Percentiles rank a stretch among this genome's conserved stretches.
Conservation (phyloP, 139 green algal genomes). For the Chlamydomonas urium region DNA sequence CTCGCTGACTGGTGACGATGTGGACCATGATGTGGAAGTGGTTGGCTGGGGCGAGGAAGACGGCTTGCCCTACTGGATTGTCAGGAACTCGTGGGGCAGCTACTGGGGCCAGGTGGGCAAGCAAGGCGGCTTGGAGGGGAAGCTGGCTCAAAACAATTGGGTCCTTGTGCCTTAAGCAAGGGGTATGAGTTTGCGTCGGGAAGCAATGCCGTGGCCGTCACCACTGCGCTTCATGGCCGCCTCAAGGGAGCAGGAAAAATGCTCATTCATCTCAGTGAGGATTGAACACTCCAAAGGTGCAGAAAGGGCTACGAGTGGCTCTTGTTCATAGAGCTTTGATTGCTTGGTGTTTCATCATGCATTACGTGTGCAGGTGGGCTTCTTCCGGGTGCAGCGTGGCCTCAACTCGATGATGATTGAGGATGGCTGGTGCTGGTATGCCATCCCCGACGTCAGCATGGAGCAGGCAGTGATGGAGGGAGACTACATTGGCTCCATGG, state of each 20-base stretch:
- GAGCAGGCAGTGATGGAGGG: conserved; percentile 6
- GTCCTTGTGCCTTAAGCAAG: no score
- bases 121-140: no score
- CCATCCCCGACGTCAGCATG: conserved; percentile 6
- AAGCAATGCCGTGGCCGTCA: no score
- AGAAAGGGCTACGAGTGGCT: no score
- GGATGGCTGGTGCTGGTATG: conserved; percentile 48
- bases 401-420: conserved; percentile 47
- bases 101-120: conserved; percentile 20
- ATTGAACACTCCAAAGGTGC: no score
- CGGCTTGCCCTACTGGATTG: conserved; percentile 39
- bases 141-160: no score
- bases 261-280: no score
- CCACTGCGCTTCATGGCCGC: no score
- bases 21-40: conserved; percentile 48
- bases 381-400: conserved; percentile 34
- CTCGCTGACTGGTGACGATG: conserved; percentile 27
- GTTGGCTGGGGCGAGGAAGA: conserved; percentile 59
- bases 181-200: no score
- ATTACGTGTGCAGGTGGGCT: background rate
- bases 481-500: background rate
- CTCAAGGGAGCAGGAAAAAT: no score
- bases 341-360: background rate
- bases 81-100: conserved; percentile 46
- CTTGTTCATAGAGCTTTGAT: no score